Conservation (phyloP, 352 stramenopile species). For the Phytophthora crassamura region DNA sequence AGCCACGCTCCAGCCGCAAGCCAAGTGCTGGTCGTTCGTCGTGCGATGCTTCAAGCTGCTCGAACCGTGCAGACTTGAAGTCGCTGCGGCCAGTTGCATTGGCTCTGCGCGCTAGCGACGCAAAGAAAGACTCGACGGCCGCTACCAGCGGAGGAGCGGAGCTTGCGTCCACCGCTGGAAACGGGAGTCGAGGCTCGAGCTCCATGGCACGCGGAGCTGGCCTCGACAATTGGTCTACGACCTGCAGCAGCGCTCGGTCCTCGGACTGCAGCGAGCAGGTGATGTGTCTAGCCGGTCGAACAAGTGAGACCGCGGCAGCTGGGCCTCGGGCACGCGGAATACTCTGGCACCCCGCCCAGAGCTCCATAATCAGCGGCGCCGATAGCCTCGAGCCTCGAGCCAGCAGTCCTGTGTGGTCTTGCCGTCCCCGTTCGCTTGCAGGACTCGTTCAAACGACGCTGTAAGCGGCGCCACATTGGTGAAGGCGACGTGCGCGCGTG, state of each 20-base stretch:
- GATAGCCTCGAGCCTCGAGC: no score
- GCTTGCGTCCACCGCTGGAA: no score
- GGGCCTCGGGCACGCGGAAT: conserved; percentile 23
- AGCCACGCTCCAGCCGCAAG: conserved; percentile 1
- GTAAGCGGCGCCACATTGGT: conserved; percentile 23
- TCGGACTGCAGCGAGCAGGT: conserved; percentile 1
- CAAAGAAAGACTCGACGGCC: conserved; percentile 19
- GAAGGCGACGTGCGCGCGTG: conserved; percentile 15
- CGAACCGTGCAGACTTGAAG: conserved; percentile 19
- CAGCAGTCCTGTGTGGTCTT: no score
- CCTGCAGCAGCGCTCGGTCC: neutral
- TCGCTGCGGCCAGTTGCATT: conserved; percentile 19
- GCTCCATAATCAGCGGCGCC: conserved; percentile 19
- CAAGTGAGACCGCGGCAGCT: conserved; percentile 12
- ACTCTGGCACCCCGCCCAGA: conserved; percentile 11
- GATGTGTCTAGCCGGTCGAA: conserved; percentile 13
- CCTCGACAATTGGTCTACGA: conserved; percentile 5
- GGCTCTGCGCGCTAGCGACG: conserved; percentile 12
- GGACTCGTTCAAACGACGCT: conserved; percentile 4
- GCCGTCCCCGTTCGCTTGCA: no score
- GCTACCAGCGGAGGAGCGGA: no score
- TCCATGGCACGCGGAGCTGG: conserved; percentile 6
- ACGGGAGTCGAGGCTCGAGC: no score
- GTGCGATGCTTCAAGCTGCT: conserved; percentile 5
- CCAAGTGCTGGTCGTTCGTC: conserved; percentile 9